phyloP scores from a whole-genome alignment of 2,329 filamentous ascomycete genomes.

The Stemphylium beticola region DNA sequence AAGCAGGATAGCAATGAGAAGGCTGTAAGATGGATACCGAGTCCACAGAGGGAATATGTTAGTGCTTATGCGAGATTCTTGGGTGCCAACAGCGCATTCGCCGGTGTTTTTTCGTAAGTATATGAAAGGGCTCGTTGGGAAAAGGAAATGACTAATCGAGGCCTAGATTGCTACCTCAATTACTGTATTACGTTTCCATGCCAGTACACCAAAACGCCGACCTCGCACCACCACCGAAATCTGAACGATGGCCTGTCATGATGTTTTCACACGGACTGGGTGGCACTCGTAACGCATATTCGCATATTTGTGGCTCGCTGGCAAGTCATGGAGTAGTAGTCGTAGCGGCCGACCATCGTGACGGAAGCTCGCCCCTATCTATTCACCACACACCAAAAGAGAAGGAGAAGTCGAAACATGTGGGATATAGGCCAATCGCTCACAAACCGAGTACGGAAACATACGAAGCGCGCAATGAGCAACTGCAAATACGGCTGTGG shows the following conservation, averaged over 20 bases:
- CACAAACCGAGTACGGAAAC: constrained; percentile 71
- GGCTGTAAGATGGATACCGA: constrained; percentile 76
- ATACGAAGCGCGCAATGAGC: constrained; percentile 70
- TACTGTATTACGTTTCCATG: constrained; percentile 75
- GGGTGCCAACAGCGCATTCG: constrained; percentile 63
- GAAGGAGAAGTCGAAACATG: constrained; percentile 47
- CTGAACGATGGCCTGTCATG: constrained; percentile 75
- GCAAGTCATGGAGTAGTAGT: constrained; percentile 83
- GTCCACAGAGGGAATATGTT: constrained; percentile 75
- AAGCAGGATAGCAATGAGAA: constrained; percentile 53
- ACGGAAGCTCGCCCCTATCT: constrained; percentile 78
- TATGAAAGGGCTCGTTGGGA: neutral
- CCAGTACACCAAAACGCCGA: constrained; percentile 75
- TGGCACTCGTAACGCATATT: constrained; percentile 82
- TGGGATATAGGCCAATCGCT: constrained; percentile 57
- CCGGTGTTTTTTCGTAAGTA: constrained; percentile 49
- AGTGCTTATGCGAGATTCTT: constrained; percentile 79
- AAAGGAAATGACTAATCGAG: neutral
- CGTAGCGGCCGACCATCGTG: constrained; percentile 80
- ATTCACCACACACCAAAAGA: constrained; percentile 67
- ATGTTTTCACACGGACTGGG: constrained; percentile 87
- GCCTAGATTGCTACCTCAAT: constrained; percentile 68
- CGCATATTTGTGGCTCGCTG: constrained; percentile 78
- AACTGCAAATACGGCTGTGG: constrained; percentile 78
- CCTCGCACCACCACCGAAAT: constrained; percentile 55